Evolutionary conservation across 176 grass and related monocot species (phyloP), one percentile per base, ranked within the genome.

Genomic region (Avena eriantha): DNA sequence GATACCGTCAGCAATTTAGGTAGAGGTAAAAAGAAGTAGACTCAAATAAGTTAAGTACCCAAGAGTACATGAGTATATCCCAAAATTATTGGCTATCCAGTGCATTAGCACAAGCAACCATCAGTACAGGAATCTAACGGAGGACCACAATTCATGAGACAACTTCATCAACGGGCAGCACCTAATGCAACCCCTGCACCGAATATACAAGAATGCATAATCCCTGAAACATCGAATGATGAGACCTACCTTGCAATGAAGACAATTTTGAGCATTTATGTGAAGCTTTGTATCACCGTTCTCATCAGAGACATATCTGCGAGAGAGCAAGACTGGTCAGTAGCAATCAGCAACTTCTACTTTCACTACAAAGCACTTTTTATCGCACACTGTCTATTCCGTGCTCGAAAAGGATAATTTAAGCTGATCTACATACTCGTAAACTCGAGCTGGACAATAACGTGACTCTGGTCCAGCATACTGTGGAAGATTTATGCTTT

Each of bases 191-290:
- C 73, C 77, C 24, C 23, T 71, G 29, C 26, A 51, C 26, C 10
- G 2, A 14, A 85, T 48, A 51, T 36, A 34, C 18, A 34, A 47
- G 21, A 36, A 22, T 29, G 24, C 24, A 36, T 60, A 64, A 36
- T 23, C 35, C 10, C 46, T 5, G 14, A 10, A 65, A 49, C 18
- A 47, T 35, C 2, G 3, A 23, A 22, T 4, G 2, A 36, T 26
- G 21, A 61, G 15, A 4, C 41, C 5, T 98, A 96, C 92, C 94
- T 99, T 99, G 85, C 97, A 99, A 79, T 99, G 94, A 82, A 99
- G 97, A 66, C 97, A 99, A 70, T 94, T 99, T 90, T 99, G 94
- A 15, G 97, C 94, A 55, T 99, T 94, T 91, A 99, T 96, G 24
- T 94, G 94, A 82, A 99, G 97, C 74, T 96, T 96, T 34, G 83